These are phyloP conservation scores for Lithocarpus polystachyus DNA, from an alignment of 306 rosid species.

Conservation along the genomic window DNA sequence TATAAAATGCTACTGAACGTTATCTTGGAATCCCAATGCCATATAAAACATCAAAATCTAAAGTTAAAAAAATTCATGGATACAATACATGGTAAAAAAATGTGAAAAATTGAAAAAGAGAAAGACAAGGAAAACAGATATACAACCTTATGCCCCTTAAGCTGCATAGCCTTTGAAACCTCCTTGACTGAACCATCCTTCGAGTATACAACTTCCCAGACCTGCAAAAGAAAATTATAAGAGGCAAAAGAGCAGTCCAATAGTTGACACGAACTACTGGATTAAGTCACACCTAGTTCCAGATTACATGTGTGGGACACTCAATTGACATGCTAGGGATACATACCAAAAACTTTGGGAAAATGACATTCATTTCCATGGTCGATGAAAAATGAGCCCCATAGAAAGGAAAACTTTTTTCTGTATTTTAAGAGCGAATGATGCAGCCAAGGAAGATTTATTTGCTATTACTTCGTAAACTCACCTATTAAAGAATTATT, in stretches of 20 bases:
- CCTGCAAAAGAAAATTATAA: constrained; percentile 31
- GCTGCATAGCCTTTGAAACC: constrained; percentile 90
- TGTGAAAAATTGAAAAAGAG: background rate
- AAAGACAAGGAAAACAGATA: constrained; percentile 4
- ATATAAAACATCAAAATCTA: background rate
- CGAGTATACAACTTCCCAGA: constrained; percentile 89
- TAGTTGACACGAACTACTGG: background rate
- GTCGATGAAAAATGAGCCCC: too few relatives aligned
- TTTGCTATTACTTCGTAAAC: too few relatives aligned
- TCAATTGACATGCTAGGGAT: background rate
- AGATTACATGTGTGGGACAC: background rate
- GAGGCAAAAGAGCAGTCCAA: background rate
- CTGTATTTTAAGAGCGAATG: too few relatives aligned
- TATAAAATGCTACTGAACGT: background rate
- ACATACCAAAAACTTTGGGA: background rate
- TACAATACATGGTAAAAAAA: background rate
- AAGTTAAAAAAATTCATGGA: background rate
- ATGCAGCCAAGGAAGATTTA: too few relatives aligned
- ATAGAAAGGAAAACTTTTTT: too few relatives aligned
- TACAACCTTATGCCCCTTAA: constrained; percentile 95
- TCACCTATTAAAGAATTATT: too few relatives aligned
- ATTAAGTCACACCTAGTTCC: background rate
- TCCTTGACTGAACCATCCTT: constrained; percentile 97
- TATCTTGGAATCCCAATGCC: background rate
- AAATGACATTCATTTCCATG: background rate